Base-by-base conservation (phyloP, 2,329 filamentous ascomycete genomes). In the Sphaerulina vaccinii region DNA sequence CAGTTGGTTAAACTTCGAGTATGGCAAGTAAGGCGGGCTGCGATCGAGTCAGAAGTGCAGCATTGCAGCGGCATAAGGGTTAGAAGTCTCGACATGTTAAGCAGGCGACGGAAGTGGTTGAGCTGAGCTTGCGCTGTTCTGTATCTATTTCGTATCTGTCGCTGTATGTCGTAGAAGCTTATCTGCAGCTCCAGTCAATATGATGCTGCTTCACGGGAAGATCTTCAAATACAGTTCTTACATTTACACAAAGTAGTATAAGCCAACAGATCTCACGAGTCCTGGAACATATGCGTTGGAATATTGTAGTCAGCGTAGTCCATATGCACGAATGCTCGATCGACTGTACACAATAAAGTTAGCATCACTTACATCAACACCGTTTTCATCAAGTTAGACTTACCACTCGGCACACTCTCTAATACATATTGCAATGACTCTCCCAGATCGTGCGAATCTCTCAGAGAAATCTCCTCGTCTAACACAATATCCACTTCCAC, bases 401-500 rank as follows among this genome's bases (percentile, higher is more conserved):
- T 29, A 64, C 62, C 88, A 59, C 85, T 86, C 19, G 88, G 88
- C 35, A 93, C 86, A 52, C 86, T 88, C 73, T 93, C 89, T 27
- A 93, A 77, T 55, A 93, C 88, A 71, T 93, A 91, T 63, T 90
- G 87, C 70, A 95, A 69, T 52, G 82, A 84, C 75, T 91, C 87
- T 39, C 82, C 82, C 47, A 95, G 71, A 69, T 95, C 89, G 70
- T 95, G 89, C 58, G 83, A 88, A 68, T 93, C 88, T 62, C 87
- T 83, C 59, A 95, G 73, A 22, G 81, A 84, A 52, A 86, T 89
- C 58, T 81, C 80, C 61, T 88, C 85, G 56, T 90, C 88, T 36
- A 95, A 79, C 27, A 95, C 87, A 58, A 93, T 87, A 68, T 95
- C 89, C 9, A 92, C 88, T 63, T 86, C 83, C 21, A 92, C 87